Percentiles rank a stretch among this genome's conserved stretches.
These are phyloP conservation scores for Yamadazyma dendronema DNA, from an alignment of 1,139 yeast genomes.

Conservation along the genomic window DNA sequence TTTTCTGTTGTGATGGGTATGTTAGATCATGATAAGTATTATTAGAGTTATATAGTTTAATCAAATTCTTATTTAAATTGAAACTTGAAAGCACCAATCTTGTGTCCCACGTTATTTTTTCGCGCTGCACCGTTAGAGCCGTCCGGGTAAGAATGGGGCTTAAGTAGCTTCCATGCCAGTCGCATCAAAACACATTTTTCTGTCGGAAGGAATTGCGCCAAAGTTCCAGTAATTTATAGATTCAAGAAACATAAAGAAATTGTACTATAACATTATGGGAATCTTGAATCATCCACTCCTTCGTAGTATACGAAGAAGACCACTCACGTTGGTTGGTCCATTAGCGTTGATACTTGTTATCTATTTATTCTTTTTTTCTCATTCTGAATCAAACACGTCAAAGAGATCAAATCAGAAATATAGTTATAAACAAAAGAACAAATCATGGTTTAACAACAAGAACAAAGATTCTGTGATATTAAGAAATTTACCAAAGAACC, in stretches of 20 bases:
- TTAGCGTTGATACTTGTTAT: constrained; percentile 39
- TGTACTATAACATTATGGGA: constrained; percentile 1
- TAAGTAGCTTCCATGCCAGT: neutral
- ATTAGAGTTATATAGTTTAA: constrained; percentile 1
- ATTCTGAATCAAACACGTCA: constrained; percentile 14
- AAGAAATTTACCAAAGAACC: constrained; percentile 67
- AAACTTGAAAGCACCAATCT: too few relatives aligned
- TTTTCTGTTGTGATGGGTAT: neutral
- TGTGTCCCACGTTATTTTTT: neutral
- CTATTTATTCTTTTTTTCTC: constrained; percentile 41
- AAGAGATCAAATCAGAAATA: constrained; percentile 30
- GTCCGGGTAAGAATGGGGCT: neutral
- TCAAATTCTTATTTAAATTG: neutral
- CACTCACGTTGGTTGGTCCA: constrained; percentile 47
- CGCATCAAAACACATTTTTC: neutral
- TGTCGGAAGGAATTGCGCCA: neutral
- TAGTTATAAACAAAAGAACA: constrained; percentile 48
- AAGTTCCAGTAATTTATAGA: too few relatives aligned
- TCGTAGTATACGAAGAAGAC: constrained; percentile 62
- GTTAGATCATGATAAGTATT: constrained; percentile 2
- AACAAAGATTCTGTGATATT: constrained; percentile 51
- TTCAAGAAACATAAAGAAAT: neutral
- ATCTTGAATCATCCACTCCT: constrained; percentile 19
- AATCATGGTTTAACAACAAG: constrained; percentile 46
- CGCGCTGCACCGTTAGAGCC: neutral